Percentiles rank a stretch among this genome's conserved stretches.
These are phyloP conservation scores for Psilocybe mexicana DNA, from an alignment of 1,284 basidiomycete species.

Conservation along the genomic window DNA sequence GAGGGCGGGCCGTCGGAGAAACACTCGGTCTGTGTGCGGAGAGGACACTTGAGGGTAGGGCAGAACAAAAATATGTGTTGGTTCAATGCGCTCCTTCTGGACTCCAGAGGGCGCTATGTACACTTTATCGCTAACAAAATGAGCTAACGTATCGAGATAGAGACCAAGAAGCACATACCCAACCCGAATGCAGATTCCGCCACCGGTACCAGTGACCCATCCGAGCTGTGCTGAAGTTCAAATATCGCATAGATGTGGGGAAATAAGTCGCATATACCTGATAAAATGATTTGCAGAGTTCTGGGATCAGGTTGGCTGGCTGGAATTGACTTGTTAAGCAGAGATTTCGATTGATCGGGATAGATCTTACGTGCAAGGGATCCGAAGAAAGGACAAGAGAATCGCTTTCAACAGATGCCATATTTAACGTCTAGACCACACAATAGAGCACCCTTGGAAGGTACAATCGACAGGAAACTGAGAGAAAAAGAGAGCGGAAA, in stretches of 20 bases:
- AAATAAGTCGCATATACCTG: constrained; percentile 33
- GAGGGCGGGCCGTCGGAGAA: constrained; percentile 68
- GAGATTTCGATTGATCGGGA: neutral
- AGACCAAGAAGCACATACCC: constrained; percentile 46
- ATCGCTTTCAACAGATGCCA: constrained; percentile 28
- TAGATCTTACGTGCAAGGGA: constrained; percentile 48
- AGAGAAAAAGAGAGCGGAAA: neutral
- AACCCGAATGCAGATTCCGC: constrained; percentile 69
- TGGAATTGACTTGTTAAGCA: constrained; percentile 28
- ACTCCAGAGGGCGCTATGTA: constrained; percentile 88
- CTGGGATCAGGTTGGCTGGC: constrained; percentile 84
- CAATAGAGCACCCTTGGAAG: neutral
- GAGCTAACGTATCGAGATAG: neutral
- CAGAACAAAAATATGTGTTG: constrained; percentile 83
- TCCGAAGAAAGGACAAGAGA: constrained; percentile 41
- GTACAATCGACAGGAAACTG: neutral
- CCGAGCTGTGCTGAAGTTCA: constrained; percentile 38
- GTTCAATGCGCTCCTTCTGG: constrained; percentile 83
- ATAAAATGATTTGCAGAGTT: constrained; percentile 67
- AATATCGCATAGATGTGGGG: neutral
- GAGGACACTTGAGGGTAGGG: constrained; percentile 68
- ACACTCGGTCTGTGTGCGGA: constrained; percentile 65
- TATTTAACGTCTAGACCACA: neutral
- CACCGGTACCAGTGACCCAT: constrained; percentile 66
- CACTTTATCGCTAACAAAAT: constrained; percentile 60